Conservation (phyloP, 2,329 filamentous ascomycete genomes). For the Penicillium digitatum region DNA sequence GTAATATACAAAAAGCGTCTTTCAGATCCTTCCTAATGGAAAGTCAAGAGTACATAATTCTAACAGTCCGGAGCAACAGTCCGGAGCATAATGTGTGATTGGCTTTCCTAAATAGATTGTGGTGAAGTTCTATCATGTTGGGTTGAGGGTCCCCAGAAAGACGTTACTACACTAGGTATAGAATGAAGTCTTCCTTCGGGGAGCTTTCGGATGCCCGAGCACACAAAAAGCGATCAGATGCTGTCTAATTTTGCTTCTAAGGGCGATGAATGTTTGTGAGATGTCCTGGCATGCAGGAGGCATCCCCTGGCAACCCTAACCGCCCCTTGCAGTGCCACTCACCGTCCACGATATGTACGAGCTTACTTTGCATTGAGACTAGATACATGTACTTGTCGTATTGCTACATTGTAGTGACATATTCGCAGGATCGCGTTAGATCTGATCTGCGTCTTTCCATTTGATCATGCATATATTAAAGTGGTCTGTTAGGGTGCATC, state of each 20-base stretch:
- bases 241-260: not conserved
- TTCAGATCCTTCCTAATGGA: not conserved
- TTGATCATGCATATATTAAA: not conserved
- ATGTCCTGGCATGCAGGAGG: slow-evolving; percentile 4
- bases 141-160: not conserved
- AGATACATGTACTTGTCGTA: not conserved
- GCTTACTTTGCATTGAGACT: not conserved
- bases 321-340: slow-evolving; percentile 7
- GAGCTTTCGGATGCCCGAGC: not conserved
- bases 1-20: not conserved
- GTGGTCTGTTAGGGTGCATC: not conserved
- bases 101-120: not conserved
- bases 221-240: not conserved
- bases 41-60: not conserved
- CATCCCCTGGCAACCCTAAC: slow-evolving; percentile 8
- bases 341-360: not conserved
- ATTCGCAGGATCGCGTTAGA: not conserved
- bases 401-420: not conserved
- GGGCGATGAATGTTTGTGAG: not conserved
- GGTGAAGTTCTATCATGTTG: not conserved
- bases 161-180: not conserved
- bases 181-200: not conserved
- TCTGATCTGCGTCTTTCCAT: not conserved
- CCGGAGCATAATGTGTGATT: too few relatives aligned
- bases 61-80: too few relatives aligned